Evolutionary conservation across 2,329 filamentous ascomycete species (phyloP).

Genomic region (Pseudovirgaria hyperparasitica): DNA sequence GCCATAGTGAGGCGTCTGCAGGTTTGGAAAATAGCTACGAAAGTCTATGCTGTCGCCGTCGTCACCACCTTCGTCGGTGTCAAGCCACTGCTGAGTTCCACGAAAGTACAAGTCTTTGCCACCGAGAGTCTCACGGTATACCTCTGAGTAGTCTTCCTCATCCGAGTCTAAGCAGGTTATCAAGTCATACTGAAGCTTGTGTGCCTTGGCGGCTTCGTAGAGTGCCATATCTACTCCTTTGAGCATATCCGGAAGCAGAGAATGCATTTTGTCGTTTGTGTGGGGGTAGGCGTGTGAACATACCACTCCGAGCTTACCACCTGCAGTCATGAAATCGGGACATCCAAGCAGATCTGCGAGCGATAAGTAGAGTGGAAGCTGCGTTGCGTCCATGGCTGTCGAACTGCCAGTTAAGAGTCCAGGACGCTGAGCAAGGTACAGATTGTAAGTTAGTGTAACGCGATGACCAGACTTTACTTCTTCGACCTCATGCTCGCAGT

Average conservation of each 20-base stretch:
- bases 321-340: slow-evolving; percentile 26
- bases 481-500: slow-evolving; percentile 41
- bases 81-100: too few relatives aligned
- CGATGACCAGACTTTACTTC: slow-evolving; percentile 39
- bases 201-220: too few relatives aligned
- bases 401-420: slow-evolving; percentile 14
- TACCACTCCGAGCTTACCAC: slow-evolving; percentile 31
- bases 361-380: slow-evolving; percentile 23
- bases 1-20: too few relatives aligned
- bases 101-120: too few relatives aligned
- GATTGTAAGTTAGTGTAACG: slow-evolving; percentile 48
- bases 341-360: slow-evolving; percentile 19
- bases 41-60: too few relatives aligned
- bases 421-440: slow-evolving; percentile 31
- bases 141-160: too few relatives aligned
- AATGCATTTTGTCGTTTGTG: slow-evolving; percentile 12
- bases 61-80: too few relatives aligned
- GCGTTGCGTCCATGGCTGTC: slow-evolving; percentile 16
- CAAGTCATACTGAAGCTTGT: too few relatives aligned
- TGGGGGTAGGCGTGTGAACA: slow-evolving; percentile 38
- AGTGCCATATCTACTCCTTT: slow-evolving; percentile 36
- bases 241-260: slow-evolving; percentile 22
- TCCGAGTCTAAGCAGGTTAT: too few relatives aligned
- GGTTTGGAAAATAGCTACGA: too few relatives aligned
- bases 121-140: too few relatives aligned